Base-by-base conservation (phyloP, 2,329 filamentous ascomycete genomes). In the Fusarium odoratissimum region DNA sequence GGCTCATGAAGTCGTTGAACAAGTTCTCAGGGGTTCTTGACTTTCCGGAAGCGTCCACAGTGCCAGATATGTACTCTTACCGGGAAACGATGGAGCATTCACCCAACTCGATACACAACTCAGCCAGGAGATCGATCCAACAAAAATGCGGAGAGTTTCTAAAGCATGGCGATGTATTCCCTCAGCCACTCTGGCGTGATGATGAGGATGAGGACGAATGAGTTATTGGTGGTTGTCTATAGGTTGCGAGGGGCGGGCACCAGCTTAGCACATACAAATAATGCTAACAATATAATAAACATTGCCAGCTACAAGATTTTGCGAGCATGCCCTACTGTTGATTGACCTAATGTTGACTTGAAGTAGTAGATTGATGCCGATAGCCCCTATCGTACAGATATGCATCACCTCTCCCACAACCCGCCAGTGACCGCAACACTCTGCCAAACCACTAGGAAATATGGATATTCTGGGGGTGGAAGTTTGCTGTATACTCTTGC, bases 281-380 rank as follows among this genome's bases (percentile, higher is more conserved):
- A 31, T 7, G 30, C 21, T 19, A 1, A 25, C 23, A 25, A 25
- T 25, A 16, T 9, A 0, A 5, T 49, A 16, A 41, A 12, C 12
- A 37, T 10, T 37, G 16, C 3, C 19, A 37, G 23, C 5, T 7
- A 19, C 8, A 25, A 11, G n/a, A 6, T 23, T 52, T 14, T 12
- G 8, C 11, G 3, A 6, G 30, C 17, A 5, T 33, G 7, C 17
- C 30, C 19, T 9, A 6, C 1, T 33, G 8, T 12, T 3, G 10
- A 5, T 8, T 5, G 17, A 31, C 30, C 16, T 4, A 23, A 9
- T 23, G 7, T 5, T 11, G 21, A 48, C 21, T n/a, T 17, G 3
- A 23, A 17, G 21, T 16, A 12, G 4, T 19, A 33, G n/a, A 11
- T n/a, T 19, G 33, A 23, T 33, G 14, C 5, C 3, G 23, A n/a